Conservation (phyloP, 352 stramenopile species). For the Pythium scleroteichum region DNA sequence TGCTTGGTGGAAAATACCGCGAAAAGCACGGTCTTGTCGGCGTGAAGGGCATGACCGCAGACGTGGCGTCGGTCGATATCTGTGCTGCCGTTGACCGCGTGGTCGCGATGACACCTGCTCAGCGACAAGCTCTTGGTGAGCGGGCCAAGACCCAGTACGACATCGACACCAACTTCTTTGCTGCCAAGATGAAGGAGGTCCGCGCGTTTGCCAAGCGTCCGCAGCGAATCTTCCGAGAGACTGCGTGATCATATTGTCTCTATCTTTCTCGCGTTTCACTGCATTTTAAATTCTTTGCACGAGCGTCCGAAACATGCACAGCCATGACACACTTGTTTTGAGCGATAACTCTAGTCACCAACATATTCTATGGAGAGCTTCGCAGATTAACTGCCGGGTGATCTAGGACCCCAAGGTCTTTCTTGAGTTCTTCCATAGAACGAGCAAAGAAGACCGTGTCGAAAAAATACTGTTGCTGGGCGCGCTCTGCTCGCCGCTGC, state of each 20-base stretch:
- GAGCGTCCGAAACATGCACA: not conserved
- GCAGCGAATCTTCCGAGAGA: conserved; percentile 19
- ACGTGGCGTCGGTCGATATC: conserved; percentile 37
- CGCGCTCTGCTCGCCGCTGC: conserved; percentile 30
- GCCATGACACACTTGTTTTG: not conserved
- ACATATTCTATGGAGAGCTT: not conserved
- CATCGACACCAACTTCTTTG: conserved; percentile 68
- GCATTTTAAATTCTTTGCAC: not conserved
- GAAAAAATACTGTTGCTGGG: conserved; percentile 58
- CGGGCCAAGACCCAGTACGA: conserved; percentile 57
- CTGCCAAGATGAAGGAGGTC: conserved; percentile 58
- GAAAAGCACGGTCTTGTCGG: conserved; percentile 53
- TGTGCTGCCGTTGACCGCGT: conserved; percentile 58
- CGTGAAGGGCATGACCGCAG: conserved; percentile 45
- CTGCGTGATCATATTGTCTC: not conserved
- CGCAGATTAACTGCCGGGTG: conserved; percentile 18
- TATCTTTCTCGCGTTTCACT: not conserved
- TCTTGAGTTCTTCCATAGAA: conserved; percentile 47
- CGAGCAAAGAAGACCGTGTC: conserved; percentile 67
- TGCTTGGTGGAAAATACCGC: conserved; percentile 48
- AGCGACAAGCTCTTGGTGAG: conserved; percentile 45
- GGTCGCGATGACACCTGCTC: conserved; percentile 41
- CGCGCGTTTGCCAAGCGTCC: conserved; percentile 17
- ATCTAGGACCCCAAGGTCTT: not conserved
- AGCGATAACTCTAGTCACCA: not conserved